Percentiles rank a stretch among this genome's conserved stretches.
Conservation (phyloP, 1,139 yeast species). For the Yamadazyma sp. region DNA sequence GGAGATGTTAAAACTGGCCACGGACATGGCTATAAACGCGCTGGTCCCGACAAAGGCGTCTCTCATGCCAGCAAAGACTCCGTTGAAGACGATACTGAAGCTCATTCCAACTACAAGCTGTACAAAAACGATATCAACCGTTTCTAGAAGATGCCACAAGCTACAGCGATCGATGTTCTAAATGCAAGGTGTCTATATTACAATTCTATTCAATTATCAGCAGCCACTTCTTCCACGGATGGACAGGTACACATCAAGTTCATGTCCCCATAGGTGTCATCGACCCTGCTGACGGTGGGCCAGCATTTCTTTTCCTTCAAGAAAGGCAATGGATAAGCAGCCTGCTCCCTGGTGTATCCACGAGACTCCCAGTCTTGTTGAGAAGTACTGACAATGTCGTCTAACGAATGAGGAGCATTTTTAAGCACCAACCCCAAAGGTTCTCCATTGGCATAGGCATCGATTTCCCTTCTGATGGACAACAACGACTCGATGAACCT, state of each 20-base stretch:
- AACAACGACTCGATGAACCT: slow-evolving; percentile 88
- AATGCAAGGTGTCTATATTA: slow-evolving; percentile 1
- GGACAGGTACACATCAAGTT: slow-evolving; percentile 94
- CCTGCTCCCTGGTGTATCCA: slow-evolving; percentile 89
- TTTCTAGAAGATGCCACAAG: too few relatives aligned
- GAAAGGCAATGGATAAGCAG: slow-evolving; percentile 84
- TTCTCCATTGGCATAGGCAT: slow-evolving; percentile 67
- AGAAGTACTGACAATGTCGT: slow-evolving; percentile 63
- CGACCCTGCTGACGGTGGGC: slow-evolving; percentile 92
- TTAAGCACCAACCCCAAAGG: slow-evolving; percentile 72
- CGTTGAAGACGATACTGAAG: background rate
- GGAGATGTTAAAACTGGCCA: too few relatives aligned
- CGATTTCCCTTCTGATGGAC: slow-evolving; percentile 79
- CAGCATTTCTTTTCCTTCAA: slow-evolving; percentile 80
- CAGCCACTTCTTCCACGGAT: slow-evolving; percentile 66
- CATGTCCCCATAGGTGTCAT: slow-evolving; percentile 93
- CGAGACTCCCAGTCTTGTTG: slow-evolving; percentile 71
- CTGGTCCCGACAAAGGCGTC: background rate
- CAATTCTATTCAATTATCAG: background rate
- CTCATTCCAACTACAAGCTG: slow-evolving; percentile 1
- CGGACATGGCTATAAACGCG: too few relatives aligned
- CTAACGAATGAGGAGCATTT: slow-evolving; percentile 89
- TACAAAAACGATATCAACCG: slow-evolving; percentile 4
- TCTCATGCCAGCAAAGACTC: background rate
- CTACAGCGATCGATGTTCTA: too few relatives aligned